Evolutionary conservation across 768 basidiomycete genomes (phyloP).

Genomic region (Roridomyces roridus): DNA sequence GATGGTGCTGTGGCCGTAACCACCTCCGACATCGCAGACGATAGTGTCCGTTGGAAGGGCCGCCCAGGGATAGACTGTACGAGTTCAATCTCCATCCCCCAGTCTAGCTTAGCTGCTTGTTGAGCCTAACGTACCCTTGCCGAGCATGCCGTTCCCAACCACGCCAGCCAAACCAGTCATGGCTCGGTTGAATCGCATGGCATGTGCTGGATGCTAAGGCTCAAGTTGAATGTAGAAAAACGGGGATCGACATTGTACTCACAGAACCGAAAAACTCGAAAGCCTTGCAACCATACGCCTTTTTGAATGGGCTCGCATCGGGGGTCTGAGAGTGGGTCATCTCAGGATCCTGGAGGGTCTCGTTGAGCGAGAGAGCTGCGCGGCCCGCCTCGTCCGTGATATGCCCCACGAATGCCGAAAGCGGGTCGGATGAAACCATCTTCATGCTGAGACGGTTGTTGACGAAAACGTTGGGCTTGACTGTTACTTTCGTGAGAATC

Average conservation of each 20-base stretch:
- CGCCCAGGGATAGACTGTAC: conserved; percentile 42
- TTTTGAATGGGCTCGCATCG: conserved; percentile 15
- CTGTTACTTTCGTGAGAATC: conserved; percentile 38
- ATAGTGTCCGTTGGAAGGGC: conserved; percentile 31
- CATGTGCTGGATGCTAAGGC: too few species aligned
- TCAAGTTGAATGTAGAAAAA: too few species aligned
- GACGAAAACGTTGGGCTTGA: conserved; percentile 42
- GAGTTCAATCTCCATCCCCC: background rate
- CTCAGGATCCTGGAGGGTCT: too few species aligned
- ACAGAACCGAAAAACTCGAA: conserved; percentile 24
- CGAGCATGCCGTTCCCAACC: conserved; percentile 32
- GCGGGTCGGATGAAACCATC: conserved; percentile 37
- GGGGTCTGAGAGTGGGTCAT: conserved; percentile 38
- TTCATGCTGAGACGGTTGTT: conserved; percentile 48
- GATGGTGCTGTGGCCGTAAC: conserved; percentile 42
- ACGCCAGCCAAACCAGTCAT: conserved; percentile 38
- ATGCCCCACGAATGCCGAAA: conserved; percentile 32
- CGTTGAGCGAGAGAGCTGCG: conserved; percentile 34
- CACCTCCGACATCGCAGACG: conserved; percentile 49
- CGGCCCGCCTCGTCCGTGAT: conserved; percentile 29
- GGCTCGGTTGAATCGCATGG: too few species aligned
- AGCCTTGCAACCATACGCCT: conserved; percentile 23
- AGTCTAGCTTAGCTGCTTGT: too few species aligned
- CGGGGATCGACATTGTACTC: too few species aligned
- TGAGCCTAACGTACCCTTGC: conserved; percentile 29